A percentile compares a stretch with the other conserved stretches of the same genome.
These are phyloP conservation scores for Fonsecaea pedrosoi DNA, from an alignment of 2,329 filamentous ascomycete genomes.

Conservation along the genomic window DNA sequence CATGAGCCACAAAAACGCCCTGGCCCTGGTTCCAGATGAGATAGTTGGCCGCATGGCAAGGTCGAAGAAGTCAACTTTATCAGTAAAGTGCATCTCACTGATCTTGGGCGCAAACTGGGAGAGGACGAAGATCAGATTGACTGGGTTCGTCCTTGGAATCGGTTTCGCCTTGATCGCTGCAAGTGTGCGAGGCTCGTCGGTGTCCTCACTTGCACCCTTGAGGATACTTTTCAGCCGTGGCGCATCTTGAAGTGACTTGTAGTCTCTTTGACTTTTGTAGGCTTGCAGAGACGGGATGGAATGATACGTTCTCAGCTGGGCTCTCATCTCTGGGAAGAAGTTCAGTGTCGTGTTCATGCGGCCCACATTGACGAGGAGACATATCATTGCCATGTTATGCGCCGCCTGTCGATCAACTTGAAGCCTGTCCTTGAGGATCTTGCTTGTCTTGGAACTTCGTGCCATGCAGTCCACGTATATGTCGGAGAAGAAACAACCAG, in stretches of 20 bases:
- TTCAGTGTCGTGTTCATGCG: slow-evolving; percentile 99
- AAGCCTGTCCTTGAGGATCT: slow-evolving; percentile 95
- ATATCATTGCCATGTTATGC: slow-evolving; percentile 99
- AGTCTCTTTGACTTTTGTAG: slow-evolving; percentile 90
- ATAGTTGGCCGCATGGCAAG: slow-evolving; percentile 89
- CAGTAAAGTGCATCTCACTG: slow-evolving; percentile 88
- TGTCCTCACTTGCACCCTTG: slow-evolving; percentile 93
- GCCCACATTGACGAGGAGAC: slow-evolving; percentile 93
- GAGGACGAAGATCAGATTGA: slow-evolving; percentile 95
- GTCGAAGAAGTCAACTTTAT: slow-evolving; percentile 89
- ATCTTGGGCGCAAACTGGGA: slow-evolving; percentile 88
- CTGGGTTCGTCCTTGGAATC: slow-evolving; percentile 88
- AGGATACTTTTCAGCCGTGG: slow-evolving; percentile 95
- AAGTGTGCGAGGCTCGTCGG: slow-evolving; percentile 80
- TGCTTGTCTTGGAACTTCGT: slow-evolving; percentile 97
- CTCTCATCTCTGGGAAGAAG: slow-evolving; percentile 99
- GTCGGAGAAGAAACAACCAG: slow-evolving; percentile 81
- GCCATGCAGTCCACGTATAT: slow-evolving; percentile 99
- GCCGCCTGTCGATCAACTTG: slow-evolving; percentile 89
- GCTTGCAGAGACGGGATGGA: slow-evolving; percentile 96
- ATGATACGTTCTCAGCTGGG: slow-evolving; percentile 95
- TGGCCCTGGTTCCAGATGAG: slow-evolving; percentile 81
- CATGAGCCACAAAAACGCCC: slow-evolving; percentile 94
- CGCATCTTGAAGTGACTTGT: slow-evolving; percentile 97
- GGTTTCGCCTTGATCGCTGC: slow-evolving; percentile 75